Conservation (phyloP, 2,329 filamentous ascomycete species). For the Aquanectria penicillioides region DNA sequence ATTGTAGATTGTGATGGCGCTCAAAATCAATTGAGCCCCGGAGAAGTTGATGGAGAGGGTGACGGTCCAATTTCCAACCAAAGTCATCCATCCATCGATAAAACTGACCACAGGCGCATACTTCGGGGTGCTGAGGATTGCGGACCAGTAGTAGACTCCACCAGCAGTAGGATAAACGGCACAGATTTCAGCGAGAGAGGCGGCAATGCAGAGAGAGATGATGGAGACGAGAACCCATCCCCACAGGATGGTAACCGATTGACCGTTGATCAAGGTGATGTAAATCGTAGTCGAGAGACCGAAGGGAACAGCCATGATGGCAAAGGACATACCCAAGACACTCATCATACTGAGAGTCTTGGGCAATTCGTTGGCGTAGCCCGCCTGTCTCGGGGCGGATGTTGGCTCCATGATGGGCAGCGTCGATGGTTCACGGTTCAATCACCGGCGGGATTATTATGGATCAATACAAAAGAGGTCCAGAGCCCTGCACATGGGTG, state of each 20-base stretch:
- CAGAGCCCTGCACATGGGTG: background rate
- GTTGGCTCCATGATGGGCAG: conserved; percentile 22
- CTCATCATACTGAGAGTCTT: conserved; percentile 59
- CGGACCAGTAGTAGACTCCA: conserved; percentile 79
- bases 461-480: background rate
- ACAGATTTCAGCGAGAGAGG: conserved; percentile 77
- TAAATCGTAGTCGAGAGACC: conserved; percentile 58
- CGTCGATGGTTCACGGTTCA: background rate
- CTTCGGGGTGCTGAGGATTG: conserved; percentile 67
- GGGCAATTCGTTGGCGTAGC: conserved; percentile 59
- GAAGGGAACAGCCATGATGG: conserved; percentile 61
- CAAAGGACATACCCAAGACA: conserved; percentile 58
- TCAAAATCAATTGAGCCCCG: conserved; percentile 73
- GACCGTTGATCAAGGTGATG: conserved; percentile 72
- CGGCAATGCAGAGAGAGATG: conserved; percentile 77
- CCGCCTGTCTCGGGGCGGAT: conserved; percentile 44
- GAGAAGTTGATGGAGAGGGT: conserved; percentile 76
- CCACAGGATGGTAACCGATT: conserved; percentile 77
- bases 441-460: background rate
- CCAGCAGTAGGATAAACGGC: conserved; percentile 70
- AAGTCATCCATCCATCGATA: conserved; percentile 78
- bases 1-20: conserved; percentile 71
- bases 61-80: conserved; percentile 76
- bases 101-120: conserved; percentile 74
- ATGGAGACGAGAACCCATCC: conserved; percentile 71